phyloP scores from a whole-genome alignment of 2,329 filamentous ascomycete species.

The Xylariaceae sp. region DNA sequence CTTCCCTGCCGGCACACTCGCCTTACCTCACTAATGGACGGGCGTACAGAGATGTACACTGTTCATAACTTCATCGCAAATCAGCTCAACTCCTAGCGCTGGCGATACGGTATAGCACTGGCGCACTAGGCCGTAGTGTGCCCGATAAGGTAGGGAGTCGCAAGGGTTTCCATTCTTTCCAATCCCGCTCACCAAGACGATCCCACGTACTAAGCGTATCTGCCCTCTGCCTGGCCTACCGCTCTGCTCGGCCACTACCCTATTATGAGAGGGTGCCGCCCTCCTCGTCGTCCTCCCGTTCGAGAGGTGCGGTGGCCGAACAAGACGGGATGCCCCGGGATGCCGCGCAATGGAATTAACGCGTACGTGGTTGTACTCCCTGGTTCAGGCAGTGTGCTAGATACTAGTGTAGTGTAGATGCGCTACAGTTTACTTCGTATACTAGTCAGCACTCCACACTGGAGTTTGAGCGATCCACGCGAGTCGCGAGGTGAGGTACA shows the following conservation, averaged over 20 bases:
- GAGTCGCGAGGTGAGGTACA: constrained; percentile 16
- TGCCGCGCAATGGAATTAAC: too few species aligned
- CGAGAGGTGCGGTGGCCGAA: too few species aligned
- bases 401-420: too few species aligned
- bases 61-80: neutral
- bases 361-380: neutral
- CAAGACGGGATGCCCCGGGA: too few species aligned
- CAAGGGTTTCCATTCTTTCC: neutral
- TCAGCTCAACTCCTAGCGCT: neutral
- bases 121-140: neutral
- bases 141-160: neutral
- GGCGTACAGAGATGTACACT: neutral
- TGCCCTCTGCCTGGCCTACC: neutral
- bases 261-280: neutral
- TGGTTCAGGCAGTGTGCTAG: neutral
- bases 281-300: neutral
- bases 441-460: constrained; percentile 12
- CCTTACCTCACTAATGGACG: neutral
- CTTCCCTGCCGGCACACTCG: neutral
- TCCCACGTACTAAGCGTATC: neutral
- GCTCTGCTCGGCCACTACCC: neutral
- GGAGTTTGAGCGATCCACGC: constrained; percentile 9
- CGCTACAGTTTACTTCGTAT: neutral
- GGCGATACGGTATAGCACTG: neutral
- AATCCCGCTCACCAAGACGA: neutral